Conservation (phyloP, 495 filamentous ascomycete genomes). For the Lasiosphaeriaceae sp. region DNA sequence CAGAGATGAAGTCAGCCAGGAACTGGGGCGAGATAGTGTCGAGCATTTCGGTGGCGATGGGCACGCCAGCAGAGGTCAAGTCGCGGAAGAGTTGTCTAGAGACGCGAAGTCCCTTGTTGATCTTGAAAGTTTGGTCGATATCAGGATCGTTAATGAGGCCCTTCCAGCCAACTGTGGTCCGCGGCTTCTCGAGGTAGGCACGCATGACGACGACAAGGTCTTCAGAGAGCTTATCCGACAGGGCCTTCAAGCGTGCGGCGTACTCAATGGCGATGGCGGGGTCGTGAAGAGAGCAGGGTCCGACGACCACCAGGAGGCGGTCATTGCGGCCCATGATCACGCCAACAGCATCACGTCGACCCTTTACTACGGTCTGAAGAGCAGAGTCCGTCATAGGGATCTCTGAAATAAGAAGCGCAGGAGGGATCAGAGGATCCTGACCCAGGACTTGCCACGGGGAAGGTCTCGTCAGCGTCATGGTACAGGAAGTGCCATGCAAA, state of each 20-base stretch:
- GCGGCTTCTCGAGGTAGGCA: slow-evolving; percentile 97
- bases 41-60: slow-evolving; percentile 95
- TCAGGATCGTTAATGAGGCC: slow-evolving; percentile 98
- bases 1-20: slow-evolving; percentile 89
- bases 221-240: slow-evolving; percentile 68
- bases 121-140: slow-evolving; percentile 94
- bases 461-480: slow-evolving; percentile 14
- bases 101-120: slow-evolving; percentile 95
- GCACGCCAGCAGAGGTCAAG: slow-evolving; percentile 79
- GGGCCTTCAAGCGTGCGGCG: slow-evolving; percentile 65
- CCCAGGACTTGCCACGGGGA: slow-evolving; percentile 65
- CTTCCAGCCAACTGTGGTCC: slow-evolving; percentile 99
- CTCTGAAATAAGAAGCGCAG: slow-evolving; percentile 81
- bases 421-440: slow-evolving; percentile 91
- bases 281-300: slow-evolving; percentile 97
- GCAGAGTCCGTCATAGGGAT: slow-evolving; percentile 69
- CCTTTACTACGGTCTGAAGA: slow-evolving; percentile 68
- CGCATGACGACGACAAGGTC: slow-evolving; percentile 95
- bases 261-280: slow-evolving; percentile 86
- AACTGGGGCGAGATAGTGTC: slow-evolving; percentile 97
- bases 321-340: slow-evolving; percentile 78
- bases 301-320: slow-evolving; percentile 89
- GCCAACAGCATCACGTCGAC: slow-evolving; percentile 74
- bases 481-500: neutral
- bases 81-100: slow-evolving; percentile 87